These are phyloP conservation scores for Haematococcus lacustris DNA, from an alignment of 139 green algal genomes.

Conservation along the genomic window DNA sequence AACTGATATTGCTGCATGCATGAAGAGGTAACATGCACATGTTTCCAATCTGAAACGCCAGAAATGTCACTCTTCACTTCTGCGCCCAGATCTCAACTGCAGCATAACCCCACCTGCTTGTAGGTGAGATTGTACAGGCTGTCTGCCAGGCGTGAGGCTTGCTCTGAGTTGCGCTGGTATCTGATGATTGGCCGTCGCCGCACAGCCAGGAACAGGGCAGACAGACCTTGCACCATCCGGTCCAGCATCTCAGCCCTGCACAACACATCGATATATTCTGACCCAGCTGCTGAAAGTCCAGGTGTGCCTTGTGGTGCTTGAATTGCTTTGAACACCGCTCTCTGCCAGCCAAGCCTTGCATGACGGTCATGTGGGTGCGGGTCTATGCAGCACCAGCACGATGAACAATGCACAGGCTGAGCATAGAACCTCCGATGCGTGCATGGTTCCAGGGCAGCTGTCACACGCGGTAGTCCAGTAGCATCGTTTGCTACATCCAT, in stretches of 20 bases:
- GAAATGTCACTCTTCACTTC: too few relatives aligned
- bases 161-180: slow-evolving; percentile 70
- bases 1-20: slow-evolving; percentile 1
- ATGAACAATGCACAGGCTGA: too few relatives aligned
- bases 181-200: slow-evolving; percentile 70
- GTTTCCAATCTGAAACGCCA: neutral
- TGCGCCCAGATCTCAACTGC: too few relatives aligned
- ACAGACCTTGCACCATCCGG: slow-evolving; percentile 66
- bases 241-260: slow-evolving; percentile 43
- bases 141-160: slow-evolving; percentile 58
- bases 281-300: too few relatives aligned
- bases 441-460: too few relatives aligned
- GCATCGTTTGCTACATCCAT: too few relatives aligned
- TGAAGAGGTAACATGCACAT: neutral
- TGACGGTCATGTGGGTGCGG: neutral
- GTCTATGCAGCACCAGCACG: neutral
- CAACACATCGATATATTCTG: neutral
- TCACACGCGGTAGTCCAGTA: too few relatives aligned
- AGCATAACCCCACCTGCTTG: slow-evolving; percentile 34
- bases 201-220: slow-evolving; percentile 69
- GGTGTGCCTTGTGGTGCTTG: too few relatives aligned
- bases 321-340: too few relatives aligned
- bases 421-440: too few relatives aligned
- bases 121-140: slow-evolving; percentile 65
- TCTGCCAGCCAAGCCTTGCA: neutral